phyloP scores from a whole-genome alignment of 2,329 filamentous ascomycete species.

The Penicillium janthinellum region DNA sequence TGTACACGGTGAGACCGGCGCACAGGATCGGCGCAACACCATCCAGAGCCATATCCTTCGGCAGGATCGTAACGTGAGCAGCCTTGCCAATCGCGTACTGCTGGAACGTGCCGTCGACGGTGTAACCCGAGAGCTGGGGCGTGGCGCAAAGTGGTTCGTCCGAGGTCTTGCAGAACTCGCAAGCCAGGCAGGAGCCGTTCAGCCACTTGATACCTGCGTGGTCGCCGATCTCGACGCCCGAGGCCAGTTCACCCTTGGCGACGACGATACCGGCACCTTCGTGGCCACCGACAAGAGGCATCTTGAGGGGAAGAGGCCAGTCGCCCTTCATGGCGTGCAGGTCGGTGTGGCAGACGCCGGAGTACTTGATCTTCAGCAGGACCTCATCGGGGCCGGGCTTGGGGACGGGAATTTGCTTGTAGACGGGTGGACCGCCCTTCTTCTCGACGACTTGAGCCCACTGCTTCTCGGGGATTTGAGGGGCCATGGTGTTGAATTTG shows the following conservation, averaged over 20 bases:
- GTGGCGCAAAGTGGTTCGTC: conserved; percentile 83
- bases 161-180: conserved; percentile 76
- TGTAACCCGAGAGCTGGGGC: conserved; percentile 81
- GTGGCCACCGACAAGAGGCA: conserved; percentile 82
- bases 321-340: conserved; percentile 81
- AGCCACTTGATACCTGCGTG: conserved; percentile 90
- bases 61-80: conserved; percentile 78
- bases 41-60: conserved; percentile 74
- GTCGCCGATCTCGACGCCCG: conserved; percentile 78
- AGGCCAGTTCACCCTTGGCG: conserved; percentile 73
- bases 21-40: conserved; percentile 79
- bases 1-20: conserved; percentile 86
- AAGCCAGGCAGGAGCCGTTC: conserved; percentile 81
- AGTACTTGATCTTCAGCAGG: conserved; percentile 87
- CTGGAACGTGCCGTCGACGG: conserved; percentile 90
- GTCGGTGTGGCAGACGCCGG: conserved; percentile 89
- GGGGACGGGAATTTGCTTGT: conserved; percentile 69
- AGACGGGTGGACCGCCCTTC: conserved; percentile 66
- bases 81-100: conserved; percentile 89
- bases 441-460: conserved; percentile 91
- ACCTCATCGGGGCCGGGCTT: conserved; percentile 86
- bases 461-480: conserved; percentile 73
- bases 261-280: conserved; percentile 82
- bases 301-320: conserved; percentile 81
- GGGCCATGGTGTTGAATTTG: conserved; percentile 14